Conservation (phyloP, 495 filamentous ascomycete genomes). For the Lasiosphaeris hirsuta region DNA sequence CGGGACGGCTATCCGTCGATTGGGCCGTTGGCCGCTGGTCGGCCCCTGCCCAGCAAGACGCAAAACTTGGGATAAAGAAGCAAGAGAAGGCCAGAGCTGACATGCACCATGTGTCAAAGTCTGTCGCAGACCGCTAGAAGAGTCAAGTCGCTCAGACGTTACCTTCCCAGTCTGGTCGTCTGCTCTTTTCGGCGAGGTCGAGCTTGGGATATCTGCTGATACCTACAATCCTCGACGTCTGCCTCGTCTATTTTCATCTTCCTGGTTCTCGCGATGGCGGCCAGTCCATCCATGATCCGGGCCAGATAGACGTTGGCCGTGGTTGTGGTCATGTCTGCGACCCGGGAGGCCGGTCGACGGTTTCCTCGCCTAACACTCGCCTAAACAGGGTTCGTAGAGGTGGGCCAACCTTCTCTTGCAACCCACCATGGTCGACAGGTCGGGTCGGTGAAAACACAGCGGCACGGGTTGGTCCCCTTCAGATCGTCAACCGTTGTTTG, state of each 20-base stretch:
- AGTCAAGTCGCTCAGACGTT: slow-evolving; percentile 1
- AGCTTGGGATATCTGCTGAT: too few species aligned
- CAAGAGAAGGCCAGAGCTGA: background rate
- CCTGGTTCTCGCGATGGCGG: background rate
- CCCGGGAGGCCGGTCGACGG: background rate
- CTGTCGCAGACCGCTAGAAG: slow-evolving; percentile 15
- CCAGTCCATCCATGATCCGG: background rate
- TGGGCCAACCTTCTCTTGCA: background rate
- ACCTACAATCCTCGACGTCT: too few species aligned
- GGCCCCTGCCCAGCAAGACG: background rate
- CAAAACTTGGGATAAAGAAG: slow-evolving; percentile 15
- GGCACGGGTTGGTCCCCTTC: slow-evolving; percentile 1
- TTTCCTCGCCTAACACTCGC: background rate
- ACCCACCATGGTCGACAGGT: background rate
- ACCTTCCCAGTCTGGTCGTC: background rate
- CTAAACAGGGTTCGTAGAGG: background rate
- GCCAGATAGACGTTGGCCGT: too few species aligned
- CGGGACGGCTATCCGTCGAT: too few species aligned
- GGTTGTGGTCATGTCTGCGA: background rate
- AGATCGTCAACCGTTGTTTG: slow-evolving; percentile 5
- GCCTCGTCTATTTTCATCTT: too few species aligned
- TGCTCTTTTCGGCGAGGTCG: too few species aligned
- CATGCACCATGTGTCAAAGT: slow-evolving; percentile 1
- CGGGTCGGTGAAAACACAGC: background rate
- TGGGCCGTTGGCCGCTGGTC: too few species aligned